Evolutionary conservation across 768 basidiomycete genomes (phyloP).

Genomic region (Russula sp.): DNA sequence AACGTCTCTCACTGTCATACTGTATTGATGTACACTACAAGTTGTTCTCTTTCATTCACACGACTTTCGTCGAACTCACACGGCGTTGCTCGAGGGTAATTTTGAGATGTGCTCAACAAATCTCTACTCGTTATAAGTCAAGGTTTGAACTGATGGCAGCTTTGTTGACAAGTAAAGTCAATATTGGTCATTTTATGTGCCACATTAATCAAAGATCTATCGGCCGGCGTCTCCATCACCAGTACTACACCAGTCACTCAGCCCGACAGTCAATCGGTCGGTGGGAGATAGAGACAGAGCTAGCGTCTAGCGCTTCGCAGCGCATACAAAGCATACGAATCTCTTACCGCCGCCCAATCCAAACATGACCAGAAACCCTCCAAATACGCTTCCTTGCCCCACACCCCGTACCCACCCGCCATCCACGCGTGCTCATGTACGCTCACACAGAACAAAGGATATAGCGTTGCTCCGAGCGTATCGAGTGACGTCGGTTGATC

Average conservation of each 20-base stretch:
- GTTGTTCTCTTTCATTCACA: no score
- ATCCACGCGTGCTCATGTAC: constrained; percentile 89
- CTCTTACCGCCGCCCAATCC: constrained; percentile 65
- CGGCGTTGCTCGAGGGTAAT: no score
- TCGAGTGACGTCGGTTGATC: constrained; percentile 21
- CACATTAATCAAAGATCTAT: no score
- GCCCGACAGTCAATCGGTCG: not conserved
- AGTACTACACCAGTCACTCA: not conserved
- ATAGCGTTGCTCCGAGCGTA: constrained; percentile 53
- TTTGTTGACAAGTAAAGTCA: no score
- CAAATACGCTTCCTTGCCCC: constrained; percentile 88
- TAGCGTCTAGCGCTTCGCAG: not conserved
- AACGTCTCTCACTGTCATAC: no score
- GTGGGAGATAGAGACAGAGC: not conserved
- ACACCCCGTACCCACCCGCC: constrained; percentile 78
- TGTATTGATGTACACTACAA: no score
- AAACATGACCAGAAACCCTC: constrained; percentile 79
- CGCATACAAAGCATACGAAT: constrained; percentile 31
- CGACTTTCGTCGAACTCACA: no score
- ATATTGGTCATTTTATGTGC: no score
- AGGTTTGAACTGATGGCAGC: no score
- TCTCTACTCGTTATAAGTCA: no score
- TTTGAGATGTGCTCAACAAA: no score
- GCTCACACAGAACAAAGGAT: constrained; percentile 74
- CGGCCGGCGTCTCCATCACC: no score